Evolutionary conservation across 2,329 filamentous ascomycete genomes (phyloP).

Genomic region (Botryosphaeria dothidea): DNA sequence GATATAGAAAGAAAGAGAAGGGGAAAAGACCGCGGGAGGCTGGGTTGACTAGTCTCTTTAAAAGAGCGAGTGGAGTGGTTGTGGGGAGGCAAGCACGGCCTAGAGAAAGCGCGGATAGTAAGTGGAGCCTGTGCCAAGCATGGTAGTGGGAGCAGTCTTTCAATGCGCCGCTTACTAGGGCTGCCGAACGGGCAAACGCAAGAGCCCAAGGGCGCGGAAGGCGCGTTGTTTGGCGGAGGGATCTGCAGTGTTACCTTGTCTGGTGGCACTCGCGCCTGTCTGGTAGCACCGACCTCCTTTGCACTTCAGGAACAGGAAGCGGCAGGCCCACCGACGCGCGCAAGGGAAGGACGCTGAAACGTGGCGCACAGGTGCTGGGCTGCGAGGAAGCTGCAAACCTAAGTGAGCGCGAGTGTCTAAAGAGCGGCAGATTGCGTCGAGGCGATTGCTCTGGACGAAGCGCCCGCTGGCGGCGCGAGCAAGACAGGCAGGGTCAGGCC

Average conservation of each 20-base stretch:
- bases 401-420: not conserved
- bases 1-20: conserved; percentile 2
- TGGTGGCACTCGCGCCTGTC: conserved; percentile 4
- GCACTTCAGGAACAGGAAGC: conserved; percentile 16
- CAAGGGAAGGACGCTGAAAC: conserved; percentile 13
- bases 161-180: not conserved
- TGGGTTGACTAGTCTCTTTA: conserved; percentile 6
- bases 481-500: not conserved
- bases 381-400: not conserved
- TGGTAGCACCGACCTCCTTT: conserved; percentile 2
- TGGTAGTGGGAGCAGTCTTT: not conserved
- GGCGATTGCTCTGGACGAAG: not conserved
- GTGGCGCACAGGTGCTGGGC: conserved; percentile 11
- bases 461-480: not conserved
- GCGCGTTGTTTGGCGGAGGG: conserved; percentile 12
- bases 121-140: conserved; percentile 4
- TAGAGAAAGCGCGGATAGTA: not conserved
- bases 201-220: conserved; percentile 8
- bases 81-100: conserved; percentile 12
- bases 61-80: conserved; percentile 12
- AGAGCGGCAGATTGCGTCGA: not conserved
- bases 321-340: not conserved
- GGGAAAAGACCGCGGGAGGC: not conserved
- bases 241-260: not conserved
- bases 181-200: conserved; percentile 12